These are phyloP conservation scores for Tuber microsphaerosporum DNA, from an alignment of 495 filamentous ascomycete genomes.

Conservation along the genomic window DNA sequence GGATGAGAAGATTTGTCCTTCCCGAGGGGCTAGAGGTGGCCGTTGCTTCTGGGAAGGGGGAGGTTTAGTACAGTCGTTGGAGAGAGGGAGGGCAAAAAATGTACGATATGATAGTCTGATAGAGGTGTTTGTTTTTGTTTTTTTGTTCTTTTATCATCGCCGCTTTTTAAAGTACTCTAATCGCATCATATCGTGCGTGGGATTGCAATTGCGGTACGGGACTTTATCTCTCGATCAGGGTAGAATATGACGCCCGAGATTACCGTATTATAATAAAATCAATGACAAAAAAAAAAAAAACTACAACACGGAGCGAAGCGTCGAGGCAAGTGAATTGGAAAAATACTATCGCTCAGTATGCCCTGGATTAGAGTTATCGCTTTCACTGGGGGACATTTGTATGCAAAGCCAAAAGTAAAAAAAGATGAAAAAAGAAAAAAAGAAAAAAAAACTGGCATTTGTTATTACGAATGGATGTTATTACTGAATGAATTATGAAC, in stretches of 20 bases:
- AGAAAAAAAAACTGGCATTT: background rate
- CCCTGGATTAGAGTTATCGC: too few relatives aligned
- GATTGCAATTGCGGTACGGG: background rate
- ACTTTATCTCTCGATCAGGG: background rate
- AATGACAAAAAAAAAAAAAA: background rate
- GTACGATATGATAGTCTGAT: background rate
- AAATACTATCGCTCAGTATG: background rate
- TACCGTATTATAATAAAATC: background rate
- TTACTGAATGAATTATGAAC: background rate
- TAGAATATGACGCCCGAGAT: background rate
- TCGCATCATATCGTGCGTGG: background rate
- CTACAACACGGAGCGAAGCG: background rate
- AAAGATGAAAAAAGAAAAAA: too few relatives aligned
- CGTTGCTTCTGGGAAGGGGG: conserved; percentile 45
- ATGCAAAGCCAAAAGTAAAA: background rate
- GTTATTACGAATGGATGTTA: background rate
- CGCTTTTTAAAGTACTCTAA: background rate
- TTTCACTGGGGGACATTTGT: too few relatives aligned
- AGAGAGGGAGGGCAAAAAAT: background rate
- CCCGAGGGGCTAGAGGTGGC: conserved; percentile 60
- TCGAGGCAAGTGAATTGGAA: background rate
- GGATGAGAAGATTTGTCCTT: conserved; percentile 74
- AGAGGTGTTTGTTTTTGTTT: background rate
- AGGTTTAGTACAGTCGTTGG: background rate
- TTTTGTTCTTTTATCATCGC: background rate